Evolutionary conservation across 2,329 filamentous ascomycete genomes (phyloP).

Genomic region (Thelonectria blattea): DNA sequence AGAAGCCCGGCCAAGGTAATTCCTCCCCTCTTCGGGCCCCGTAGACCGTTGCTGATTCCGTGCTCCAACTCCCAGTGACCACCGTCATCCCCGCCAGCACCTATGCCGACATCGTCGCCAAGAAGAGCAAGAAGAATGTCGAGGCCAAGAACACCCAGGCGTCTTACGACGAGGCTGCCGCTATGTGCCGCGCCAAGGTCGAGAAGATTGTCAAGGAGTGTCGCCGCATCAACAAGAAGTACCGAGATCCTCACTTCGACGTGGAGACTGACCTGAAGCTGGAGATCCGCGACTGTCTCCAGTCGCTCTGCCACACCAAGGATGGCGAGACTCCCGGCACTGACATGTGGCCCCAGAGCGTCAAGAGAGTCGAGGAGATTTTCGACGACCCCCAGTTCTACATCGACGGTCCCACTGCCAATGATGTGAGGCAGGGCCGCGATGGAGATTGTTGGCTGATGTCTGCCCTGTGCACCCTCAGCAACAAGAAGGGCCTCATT

Average conservation of each 20-base stretch:
- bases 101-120: constrained; percentile 66
- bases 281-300: constrained; percentile 56
- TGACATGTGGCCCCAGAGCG: constrained; percentile 54
- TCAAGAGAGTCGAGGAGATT: constrained; percentile 76
- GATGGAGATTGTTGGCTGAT: constrained; percentile 89
- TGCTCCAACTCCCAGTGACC: constrained; percentile 53
- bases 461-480: constrained; percentile 78
- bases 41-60: background rate
- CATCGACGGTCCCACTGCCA: constrained; percentile 76
- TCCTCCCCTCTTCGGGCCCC: background rate
- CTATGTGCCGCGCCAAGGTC: constrained; percentile 70
- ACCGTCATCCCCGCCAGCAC: constrained; percentile 73
- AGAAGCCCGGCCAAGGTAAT: constrained; percentile 71
- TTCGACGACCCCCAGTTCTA: constrained; percentile 80
- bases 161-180: constrained; percentile 75
- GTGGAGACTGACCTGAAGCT: constrained; percentile 77
- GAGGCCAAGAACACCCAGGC: constrained; percentile 64
- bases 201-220: constrained; percentile 70
- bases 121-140: constrained; percentile 60
- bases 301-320: constrained; percentile 48
- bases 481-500: constrained; percentile 74
- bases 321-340: constrained; percentile 32
- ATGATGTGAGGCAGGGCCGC: constrained; percentile 79
- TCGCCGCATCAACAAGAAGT: constrained; percentile 81
- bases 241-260: constrained; percentile 86